Conservation (phyloP, 768 basidiomycete species). For the Xerocomus spinulosus region DNA sequence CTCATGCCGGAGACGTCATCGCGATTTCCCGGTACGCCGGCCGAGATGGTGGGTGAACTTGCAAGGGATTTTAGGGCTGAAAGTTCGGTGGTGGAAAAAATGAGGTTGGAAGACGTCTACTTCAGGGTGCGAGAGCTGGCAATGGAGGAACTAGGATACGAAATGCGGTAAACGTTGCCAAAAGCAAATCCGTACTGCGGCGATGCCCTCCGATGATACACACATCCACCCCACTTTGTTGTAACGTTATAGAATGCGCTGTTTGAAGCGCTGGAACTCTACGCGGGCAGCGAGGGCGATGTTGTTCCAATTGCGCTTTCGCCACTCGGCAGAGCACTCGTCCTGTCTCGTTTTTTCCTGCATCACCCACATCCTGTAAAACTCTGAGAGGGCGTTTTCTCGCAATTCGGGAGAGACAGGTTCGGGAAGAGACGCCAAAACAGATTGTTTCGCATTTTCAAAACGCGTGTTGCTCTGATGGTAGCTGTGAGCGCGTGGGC, state of each 20-base stretch:
- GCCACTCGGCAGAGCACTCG: slow-evolving; percentile 64
- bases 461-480: slow-evolving; percentile 77
- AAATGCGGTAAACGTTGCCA: slow-evolving; percentile 17
- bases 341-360: slow-evolving; percentile 58
- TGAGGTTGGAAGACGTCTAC: slow-evolving; percentile 55
- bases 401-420: slow-evolving; percentile 47
- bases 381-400: slow-evolving; percentile 67
- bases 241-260: slow-evolving; percentile 24
- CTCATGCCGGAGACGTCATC: slow-evolving; percentile 56
- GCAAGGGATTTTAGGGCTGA: slow-evolving; percentile 59
- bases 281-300: slow-evolving; percentile 59
- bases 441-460: slow-evolving; percentile 58
- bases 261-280: slow-evolving; percentile 42
- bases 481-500: slow-evolving; percentile 3
- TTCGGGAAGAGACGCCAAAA: slow-evolving; percentile 52
- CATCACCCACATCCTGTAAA: slow-evolving; percentile 70
- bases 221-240: not conserved
- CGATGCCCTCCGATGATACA: too few relatives aligned
- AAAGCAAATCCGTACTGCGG: not conserved
- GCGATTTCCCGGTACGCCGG: slow-evolving; percentile 70
- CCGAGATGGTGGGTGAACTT: slow-evolving; percentile 58
- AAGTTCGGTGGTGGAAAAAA: slow-evolving; percentile 51
- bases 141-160: slow-evolving; percentile 42
- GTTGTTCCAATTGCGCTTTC: slow-evolving; percentile 52
- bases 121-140: slow-evolving; percentile 62